These are phyloP conservation scores for Candida freyschussii DNA, from an alignment of 1,139 yeast species.

Conservation along the genomic window DNA sequence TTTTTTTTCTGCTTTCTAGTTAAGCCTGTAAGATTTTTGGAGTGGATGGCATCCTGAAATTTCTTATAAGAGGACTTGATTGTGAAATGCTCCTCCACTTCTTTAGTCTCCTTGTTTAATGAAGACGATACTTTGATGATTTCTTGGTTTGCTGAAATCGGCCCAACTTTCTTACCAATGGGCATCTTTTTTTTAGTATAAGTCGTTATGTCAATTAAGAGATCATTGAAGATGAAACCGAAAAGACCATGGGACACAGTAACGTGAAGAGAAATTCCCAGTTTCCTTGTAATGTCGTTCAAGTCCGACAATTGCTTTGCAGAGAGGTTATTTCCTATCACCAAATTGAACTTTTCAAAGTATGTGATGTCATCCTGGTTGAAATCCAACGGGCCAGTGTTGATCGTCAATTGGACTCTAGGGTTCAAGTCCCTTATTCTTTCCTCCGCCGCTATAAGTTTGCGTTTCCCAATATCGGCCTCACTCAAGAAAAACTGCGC, in stretches of 20 bases:
- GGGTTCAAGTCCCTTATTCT: conserved; percentile 71
- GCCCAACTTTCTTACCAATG: conserved; percentile 42
- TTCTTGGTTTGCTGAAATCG: conserved; percentile 43
- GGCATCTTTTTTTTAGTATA: conserved; percentile 49
- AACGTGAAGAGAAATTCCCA: conserved; percentile 61
- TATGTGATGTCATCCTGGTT: conserved; percentile 31
- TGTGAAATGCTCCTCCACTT: conserved; percentile 45
- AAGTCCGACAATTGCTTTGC: conserved; percentile 39
- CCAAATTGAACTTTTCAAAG: conserved; percentile 59
- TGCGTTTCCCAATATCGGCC: conserved; percentile 47
- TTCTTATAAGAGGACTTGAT: conserved; percentile 49
- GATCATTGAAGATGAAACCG: conserved; percentile 78
- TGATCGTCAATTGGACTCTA: conserved; percentile 52
- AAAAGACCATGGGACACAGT: conserved; percentile 74
- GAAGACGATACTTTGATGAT: conserved; percentile 42
- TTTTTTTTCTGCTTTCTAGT: conserved; percentile 21
- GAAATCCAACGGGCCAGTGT: conserved; percentile 30
- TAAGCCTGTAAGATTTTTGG: conserved; percentile 25
- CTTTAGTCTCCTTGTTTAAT: conserved; percentile 33
- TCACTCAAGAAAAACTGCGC: conserved; percentile 75
- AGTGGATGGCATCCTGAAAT: conserved; percentile 34
- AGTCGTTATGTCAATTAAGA: conserved; percentile 51
- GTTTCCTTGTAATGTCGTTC: conserved; percentile 51
- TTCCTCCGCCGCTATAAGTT: conserved; percentile 50
- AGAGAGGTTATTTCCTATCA: conserved; percentile 68